These are phyloP conservation scores for Ichthyophthirius multifiliis DNA, from an alignment of 169 alveolate genomes.

Conservation along the genomic window DNA sequence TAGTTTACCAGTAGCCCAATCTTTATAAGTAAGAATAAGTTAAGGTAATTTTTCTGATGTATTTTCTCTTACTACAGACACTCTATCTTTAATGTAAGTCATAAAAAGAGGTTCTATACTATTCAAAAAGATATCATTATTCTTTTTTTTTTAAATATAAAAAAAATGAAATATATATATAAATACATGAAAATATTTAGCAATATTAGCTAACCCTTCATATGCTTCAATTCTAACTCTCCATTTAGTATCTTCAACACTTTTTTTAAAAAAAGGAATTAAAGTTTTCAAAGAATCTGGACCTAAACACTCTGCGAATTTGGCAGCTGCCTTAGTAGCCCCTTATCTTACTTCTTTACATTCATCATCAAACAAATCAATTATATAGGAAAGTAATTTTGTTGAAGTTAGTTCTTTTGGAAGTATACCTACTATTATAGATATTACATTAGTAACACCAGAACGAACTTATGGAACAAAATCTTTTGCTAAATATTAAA, in stretches of 20 bases:
- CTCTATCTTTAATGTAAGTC: constrained; percentile 65
- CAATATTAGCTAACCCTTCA: constrained; percentile 47
- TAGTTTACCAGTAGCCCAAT: constrained; percentile 58
- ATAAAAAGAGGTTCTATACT: constrained; percentile 52
- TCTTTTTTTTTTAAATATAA: neutral
- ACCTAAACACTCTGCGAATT: constrained; percentile 69
- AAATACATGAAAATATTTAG: constrained; percentile 43
- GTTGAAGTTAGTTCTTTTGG: constrained; percentile 57
- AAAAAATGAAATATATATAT: neutral
- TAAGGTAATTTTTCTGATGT: constrained; percentile 53
- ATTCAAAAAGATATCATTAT: constrained; percentile 47
- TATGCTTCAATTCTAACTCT: constrained; percentile 70
- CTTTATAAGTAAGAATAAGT: constrained; percentile 44
- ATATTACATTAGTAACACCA: constrained; percentile 59
- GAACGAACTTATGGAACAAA: constrained; percentile 60
- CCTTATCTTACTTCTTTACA: constrained; percentile 69
- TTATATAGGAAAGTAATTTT: constrained; percentile 48
- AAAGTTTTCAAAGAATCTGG: constrained; percentile 49
- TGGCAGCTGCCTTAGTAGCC: constrained; percentile 49
- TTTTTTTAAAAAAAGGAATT: constrained; percentile 20
- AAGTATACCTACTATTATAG: constrained; percentile 54
- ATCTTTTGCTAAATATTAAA: constrained; percentile 51
- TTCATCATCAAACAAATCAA: constrained; percentile 68
- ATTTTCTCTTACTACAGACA: constrained; percentile 68
- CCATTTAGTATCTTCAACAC: constrained; percentile 72